phyloP scores from a whole-genome alignment of 1,284 basidiomycete species.

The Meripilus lineatus region DNA sequence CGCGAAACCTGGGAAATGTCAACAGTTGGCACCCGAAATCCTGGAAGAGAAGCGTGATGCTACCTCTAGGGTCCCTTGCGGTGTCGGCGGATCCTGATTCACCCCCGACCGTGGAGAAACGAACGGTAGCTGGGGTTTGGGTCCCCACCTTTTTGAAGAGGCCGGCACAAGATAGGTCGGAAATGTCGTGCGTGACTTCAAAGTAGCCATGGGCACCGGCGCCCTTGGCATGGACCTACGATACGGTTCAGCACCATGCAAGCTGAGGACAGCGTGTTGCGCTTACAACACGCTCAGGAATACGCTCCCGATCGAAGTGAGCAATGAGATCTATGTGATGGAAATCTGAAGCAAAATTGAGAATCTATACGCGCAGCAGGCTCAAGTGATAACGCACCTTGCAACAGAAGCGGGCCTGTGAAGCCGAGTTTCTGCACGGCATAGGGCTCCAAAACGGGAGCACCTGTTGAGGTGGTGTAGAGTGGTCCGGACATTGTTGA shows the following conservation, averaged over 20 bases:
- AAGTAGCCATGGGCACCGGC: conserved; percentile 93
- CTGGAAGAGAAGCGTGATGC: neutral
- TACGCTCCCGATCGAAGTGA: conserved; percentile 92
- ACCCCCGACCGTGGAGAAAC: conserved; percentile 88
- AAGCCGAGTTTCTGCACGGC: conserved; percentile 71
- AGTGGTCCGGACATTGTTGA: conserved; percentile 50
- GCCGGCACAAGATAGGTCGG: conserved; percentile 72
- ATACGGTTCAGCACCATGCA: neutral
- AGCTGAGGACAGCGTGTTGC: conserved; percentile 9
- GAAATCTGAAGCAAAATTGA: conserved; percentile 53
- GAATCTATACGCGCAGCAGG: neutral
- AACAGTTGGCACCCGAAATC: neutral
- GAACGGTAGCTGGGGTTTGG: conserved; percentile 67
- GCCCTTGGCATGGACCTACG: conserved; percentile 72
- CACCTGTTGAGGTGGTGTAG: conserved; percentile 86
- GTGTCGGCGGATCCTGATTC: conserved; percentile 88
- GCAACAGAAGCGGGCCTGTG: conserved; percentile 80
- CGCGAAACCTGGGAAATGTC: conserved; percentile 54
- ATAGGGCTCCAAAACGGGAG: conserved; percentile 69
- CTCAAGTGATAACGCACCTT: conserved; percentile 45
- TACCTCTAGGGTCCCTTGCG: conserved; percentile 83
- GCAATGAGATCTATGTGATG: conserved; percentile 85
- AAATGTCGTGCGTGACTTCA: conserved; percentile 79
- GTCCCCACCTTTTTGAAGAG: conserved; percentile 71
- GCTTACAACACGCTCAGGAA: conserved; percentile 88